Conservation (phyloP, 768 basidiomycete genomes). For the Psilocybe azurescens region DNA sequence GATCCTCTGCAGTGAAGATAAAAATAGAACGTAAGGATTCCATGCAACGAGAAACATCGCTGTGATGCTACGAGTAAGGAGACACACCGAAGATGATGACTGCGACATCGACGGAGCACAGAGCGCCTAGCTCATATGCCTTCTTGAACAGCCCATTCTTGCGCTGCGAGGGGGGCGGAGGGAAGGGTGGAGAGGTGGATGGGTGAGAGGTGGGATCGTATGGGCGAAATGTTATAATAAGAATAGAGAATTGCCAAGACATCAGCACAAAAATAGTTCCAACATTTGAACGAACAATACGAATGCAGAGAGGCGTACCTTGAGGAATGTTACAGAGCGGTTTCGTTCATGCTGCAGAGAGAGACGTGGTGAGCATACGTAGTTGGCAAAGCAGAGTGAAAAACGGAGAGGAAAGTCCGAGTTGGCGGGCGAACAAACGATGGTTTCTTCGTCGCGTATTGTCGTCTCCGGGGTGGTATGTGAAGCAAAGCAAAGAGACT, state of each 20-base stretch:
- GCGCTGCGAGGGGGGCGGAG: conserved; percentile 43
- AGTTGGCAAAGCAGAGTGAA: conserved; percentile 7
- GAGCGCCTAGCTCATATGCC: conserved; percentile 76
- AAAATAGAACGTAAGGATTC: conserved; percentile 32
- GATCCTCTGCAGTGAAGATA: conserved; percentile 53
- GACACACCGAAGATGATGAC: conserved; percentile 73
- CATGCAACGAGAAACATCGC: too few relatives aligned
- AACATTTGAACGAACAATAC: not conserved
- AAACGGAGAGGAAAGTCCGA: not conserved
- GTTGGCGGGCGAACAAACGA: too few relatives aligned
- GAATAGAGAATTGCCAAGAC: conserved; percentile 30
- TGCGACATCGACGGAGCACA: conserved; percentile 77
- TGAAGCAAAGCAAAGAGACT: conserved; percentile 24
- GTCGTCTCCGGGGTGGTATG: too few relatives aligned
- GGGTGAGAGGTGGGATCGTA: conserved; percentile 1
- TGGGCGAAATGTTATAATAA: conserved; percentile 18
- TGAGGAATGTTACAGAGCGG: conserved; percentile 77
- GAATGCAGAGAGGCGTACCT: conserved; percentile 42
- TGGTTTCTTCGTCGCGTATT: too few relatives aligned
- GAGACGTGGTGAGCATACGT: not conserved
- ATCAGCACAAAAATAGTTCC: conserved; percentile 32
- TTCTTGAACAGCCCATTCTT: conserved; percentile 84
- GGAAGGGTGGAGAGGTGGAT: conserved; percentile 7
- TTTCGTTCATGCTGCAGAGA: conserved; percentile 69
- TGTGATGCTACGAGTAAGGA: too few relatives aligned